Conservation (phyloP, 371 early-diverging fungal genomes). For the Rhizopus sp. region DNA sequence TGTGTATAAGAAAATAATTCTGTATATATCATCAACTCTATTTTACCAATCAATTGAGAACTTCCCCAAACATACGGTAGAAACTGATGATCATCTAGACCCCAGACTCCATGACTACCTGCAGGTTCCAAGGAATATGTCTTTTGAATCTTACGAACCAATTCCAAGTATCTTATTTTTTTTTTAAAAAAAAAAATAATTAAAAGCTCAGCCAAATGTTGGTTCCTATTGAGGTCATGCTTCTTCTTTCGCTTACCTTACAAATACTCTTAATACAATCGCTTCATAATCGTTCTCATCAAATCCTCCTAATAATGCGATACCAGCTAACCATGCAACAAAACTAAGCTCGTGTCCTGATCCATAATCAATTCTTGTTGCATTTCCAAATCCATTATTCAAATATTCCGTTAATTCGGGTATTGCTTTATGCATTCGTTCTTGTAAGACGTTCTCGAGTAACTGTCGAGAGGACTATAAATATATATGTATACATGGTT, state of each 20-base stretch:
- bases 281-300: constrained; percentile 65
- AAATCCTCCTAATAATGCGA: constrained; percentile 70
- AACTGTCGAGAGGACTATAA: constrained; percentile 21
- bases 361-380: constrained; percentile 98
- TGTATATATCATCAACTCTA: neutral
- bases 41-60: constrained; percentile 74
- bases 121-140: constrained; percentile 98
- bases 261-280: constrained; percentile 77
- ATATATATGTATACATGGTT: constrained; percentile 11
- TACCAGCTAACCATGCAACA: constrained; percentile 84
- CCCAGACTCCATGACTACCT: constrained; percentile 99
- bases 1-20: neutral
- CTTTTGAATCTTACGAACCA: constrained; percentile 82
- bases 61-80: constrained; percentile 97
- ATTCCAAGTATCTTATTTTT: constrained; percentile 71
- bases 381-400: constrained; percentile 89
- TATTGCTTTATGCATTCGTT: constrained; percentile 44
- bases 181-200: neutral
- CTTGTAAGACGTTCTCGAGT: constrained; percentile 41
- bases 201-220: neutral
- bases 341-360: constrained; percentile 99
- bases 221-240: neutral
- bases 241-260: constrained; percentile 24
- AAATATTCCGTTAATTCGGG: constrained; percentile 83
- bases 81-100: constrained; percentile 98